Conservation (phyloP, 192 early-diverging fungal genomes). For the Backusella circina region DNA sequence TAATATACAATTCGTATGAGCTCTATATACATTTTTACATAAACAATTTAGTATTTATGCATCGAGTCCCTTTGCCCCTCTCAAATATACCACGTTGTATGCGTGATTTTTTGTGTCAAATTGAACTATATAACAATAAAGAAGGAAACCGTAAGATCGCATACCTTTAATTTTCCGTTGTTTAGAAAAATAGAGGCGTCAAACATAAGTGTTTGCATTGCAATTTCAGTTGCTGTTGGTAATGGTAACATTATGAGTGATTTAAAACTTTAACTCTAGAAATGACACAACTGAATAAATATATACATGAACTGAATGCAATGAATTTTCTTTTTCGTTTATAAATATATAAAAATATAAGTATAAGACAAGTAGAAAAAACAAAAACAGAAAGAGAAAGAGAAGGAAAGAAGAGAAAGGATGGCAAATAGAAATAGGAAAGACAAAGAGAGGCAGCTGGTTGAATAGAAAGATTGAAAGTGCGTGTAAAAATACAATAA, state of each 20-base stretch:
- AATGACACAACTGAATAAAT: neutral
- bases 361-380: neutral
- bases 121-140: neutral
- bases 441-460: neutral
- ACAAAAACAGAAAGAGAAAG: neutral
- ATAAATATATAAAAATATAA: neutral
- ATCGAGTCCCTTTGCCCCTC: neutral
- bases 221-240: neutral
- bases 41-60: neutral
- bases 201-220: slow-evolving; percentile 1
- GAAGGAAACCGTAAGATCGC: neutral
- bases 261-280: neutral
- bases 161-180: slow-evolving; percentile 1
- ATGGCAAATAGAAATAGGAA: neutral
- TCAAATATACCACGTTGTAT: neutral
- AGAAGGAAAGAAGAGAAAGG: neutral
- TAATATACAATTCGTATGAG: slow-evolving; percentile 34
- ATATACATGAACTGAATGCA: neutral
- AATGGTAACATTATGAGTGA: neutral
- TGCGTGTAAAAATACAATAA: slow-evolving; percentile 5
- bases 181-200: slow-evolving; percentile 6
- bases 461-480: neutral
- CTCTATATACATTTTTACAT: slow-evolving; percentile 1
- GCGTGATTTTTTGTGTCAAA: neutral
- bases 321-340: neutral